These are phyloP conservation scores for Fusarium coffeatum DNA, from an alignment of 2,329 filamentous ascomycete species.

Conservation along the genomic window DNA sequence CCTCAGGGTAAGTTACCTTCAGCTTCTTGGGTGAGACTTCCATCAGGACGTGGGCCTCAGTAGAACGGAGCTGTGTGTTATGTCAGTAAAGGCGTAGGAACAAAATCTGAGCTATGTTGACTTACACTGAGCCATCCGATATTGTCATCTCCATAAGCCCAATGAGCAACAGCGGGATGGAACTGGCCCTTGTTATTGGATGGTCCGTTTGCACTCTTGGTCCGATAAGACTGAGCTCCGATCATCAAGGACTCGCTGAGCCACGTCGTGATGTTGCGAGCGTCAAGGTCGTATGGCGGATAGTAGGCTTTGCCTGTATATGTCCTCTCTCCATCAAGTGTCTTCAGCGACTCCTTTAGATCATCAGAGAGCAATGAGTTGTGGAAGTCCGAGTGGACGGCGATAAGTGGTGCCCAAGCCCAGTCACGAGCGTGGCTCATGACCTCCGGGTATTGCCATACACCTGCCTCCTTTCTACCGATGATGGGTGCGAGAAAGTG, in stretches of 20 bases:
- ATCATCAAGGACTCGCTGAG: slow-evolving; percentile 66
- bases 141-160: slow-evolving; percentile 7
- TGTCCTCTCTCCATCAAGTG: slow-evolving; percentile 9
- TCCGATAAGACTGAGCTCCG: slow-evolving; percentile 60
- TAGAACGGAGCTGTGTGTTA: neutral
- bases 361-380: slow-evolving; percentile 56
- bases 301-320: slow-evolving; percentile 18
- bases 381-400: slow-evolving; percentile 63
- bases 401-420: slow-evolving; percentile 65
- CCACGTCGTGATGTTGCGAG: slow-evolving; percentile 69
- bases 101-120: accelerated
- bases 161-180: slow-evolving; percentile 19
- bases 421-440: slow-evolving; percentile 70
- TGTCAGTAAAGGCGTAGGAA: neutral
- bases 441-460: slow-evolving; percentile 52
- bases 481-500: slow-evolving; percentile 24
- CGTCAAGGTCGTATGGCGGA: slow-evolving; percentile 53
- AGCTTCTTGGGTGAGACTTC: slow-evolving; percentile 14
- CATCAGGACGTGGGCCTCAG: slow-evolving; percentile 14
- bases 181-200: slow-evolving; percentile 20
- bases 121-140: slow-evolving; percentile 26
- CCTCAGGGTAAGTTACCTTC: slow-evolving; percentile 3
- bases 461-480: neutral
- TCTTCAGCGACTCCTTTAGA: slow-evolving; percentile 45
- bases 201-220: slow-evolving; percentile 11